A percentile compares a stretch with the other conserved stretches of the same genome.
Conservation (phyloP, 257 asterid species). For the Apocynum venetum region DNA sequence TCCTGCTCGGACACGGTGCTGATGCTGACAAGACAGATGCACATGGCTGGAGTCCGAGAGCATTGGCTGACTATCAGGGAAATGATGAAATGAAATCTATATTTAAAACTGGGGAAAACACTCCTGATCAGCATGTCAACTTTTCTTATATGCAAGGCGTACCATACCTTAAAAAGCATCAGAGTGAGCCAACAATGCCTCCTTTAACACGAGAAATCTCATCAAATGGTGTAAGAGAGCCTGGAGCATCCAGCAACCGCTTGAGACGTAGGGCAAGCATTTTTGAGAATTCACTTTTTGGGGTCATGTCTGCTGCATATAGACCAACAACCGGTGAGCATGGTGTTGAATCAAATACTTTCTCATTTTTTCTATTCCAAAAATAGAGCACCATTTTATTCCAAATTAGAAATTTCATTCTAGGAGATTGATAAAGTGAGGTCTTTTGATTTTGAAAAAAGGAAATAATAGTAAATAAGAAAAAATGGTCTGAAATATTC, state of each 20-base stretch:
- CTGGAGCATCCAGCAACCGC: constrained; percentile 10
- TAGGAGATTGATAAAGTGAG: neutral
- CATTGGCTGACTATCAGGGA: constrained; percentile 63
- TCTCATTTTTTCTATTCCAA: neutral
- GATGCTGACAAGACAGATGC: constrained; percentile 55
- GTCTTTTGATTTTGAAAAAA: neutral
- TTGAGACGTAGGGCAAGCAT: constrained; percentile 25
- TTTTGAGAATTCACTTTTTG: constrained; percentile 61
- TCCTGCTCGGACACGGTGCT: constrained; percentile 54
- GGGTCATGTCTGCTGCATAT: constrained; percentile 51
- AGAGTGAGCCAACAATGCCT: constrained; percentile 47
- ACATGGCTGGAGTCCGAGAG: constrained; percentile 67
- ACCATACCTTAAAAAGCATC: constrained; percentile 50
- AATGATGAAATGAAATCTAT: constrained; percentile 48
- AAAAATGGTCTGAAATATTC: neutral
- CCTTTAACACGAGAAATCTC: constrained; percentile 19
- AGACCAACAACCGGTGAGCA: constrained; percentile 43
- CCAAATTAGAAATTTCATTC: neutral
- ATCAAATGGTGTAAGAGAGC: neutral
- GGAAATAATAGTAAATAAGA: no score
- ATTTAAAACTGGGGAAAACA: constrained; percentile 32
- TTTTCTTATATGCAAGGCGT: constrained; percentile 18
- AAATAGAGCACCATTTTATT: neutral
- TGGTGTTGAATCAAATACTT: neutral
- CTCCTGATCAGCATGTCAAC: neutral